Conservation (phyloP, 2,329 filamentous ascomycete genomes). For the Epichloe sibirici region DNA sequence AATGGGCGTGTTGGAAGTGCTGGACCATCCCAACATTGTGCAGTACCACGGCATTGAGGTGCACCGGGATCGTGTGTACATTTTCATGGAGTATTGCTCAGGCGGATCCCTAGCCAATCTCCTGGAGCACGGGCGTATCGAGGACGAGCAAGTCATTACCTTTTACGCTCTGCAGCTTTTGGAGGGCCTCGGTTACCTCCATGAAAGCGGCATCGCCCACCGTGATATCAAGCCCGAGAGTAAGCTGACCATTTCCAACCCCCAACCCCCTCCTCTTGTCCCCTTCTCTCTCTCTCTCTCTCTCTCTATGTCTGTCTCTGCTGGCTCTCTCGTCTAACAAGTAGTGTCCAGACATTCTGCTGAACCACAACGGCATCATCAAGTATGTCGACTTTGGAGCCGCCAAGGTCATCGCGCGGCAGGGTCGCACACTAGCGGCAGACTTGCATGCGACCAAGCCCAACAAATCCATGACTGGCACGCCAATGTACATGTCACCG, state of each 20-base stretch:
- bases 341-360: conserved; percentile 59
- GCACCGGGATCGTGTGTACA: conserved; percentile 97
- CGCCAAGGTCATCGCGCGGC: conserved; percentile 89
- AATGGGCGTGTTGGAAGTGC: conserved; percentile 88
- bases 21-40: conserved; percentile 96
- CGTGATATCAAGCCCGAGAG: conserved; percentile 97
- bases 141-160: conserved; percentile 95
- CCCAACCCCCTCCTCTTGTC: not conserved
- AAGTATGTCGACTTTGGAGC: conserved; percentile 99
- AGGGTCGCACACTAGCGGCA: conserved; percentile 69
- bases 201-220: conserved; percentile 84
- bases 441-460: conserved; percentile 48
- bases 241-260: conserved; percentile 32
- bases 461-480: conserved; percentile 91
- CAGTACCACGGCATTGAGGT: conserved; percentile 98
- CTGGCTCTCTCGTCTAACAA: conserved; percentile 8
- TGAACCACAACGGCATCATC: conserved; percentile 95
- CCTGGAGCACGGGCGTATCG: conserved; percentile 89
- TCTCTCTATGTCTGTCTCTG: too few relatives aligned
- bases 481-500: conserved; percentile 99
- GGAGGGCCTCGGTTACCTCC: conserved; percentile 86
- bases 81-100: conserved; percentile 99
- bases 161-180: conserved; percentile 91
- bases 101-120: conserved; percentile 83
- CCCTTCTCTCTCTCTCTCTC: not conserved